These are phyloP conservation scores for Curvularia sp. DNA, from an alignment of 2,329 filamentous ascomycete species.

Conservation along the genomic window DNA sequence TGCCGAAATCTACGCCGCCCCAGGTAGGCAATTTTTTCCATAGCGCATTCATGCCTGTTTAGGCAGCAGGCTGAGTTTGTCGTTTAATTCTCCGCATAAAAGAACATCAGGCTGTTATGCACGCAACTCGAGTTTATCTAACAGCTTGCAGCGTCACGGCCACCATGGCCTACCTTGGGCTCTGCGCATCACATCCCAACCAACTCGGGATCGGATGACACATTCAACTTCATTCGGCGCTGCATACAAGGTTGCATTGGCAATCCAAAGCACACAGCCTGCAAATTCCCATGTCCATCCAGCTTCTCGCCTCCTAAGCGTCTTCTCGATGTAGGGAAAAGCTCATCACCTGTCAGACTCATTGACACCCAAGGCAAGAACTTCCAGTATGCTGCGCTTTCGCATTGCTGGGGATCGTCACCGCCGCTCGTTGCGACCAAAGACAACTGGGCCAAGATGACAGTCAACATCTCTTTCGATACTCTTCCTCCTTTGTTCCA, in stretches of 20 bases:
- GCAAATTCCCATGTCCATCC: conserved; percentile 28
- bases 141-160: conserved; percentile 31
- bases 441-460: conserved; percentile 36
- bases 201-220: conserved; percentile 44
- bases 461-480: conserved; percentile 37
- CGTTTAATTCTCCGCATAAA: neutral
- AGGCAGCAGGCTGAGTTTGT: neutral
- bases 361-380: conserved; percentile 41
- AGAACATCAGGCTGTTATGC: neutral
- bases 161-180: conserved; percentile 43
- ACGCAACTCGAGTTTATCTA: conserved; percentile 8
- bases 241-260: conserved; percentile 44
- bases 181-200: conserved; percentile 37
- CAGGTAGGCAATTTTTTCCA: conserved; percentile 29
- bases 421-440: conserved; percentile 38
- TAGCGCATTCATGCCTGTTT: neutral
- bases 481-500: conserved; percentile 31
- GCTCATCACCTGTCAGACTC: conserved; percentile 38
- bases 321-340: conserved; percentile 42
- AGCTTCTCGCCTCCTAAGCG: conserved; percentile 35
- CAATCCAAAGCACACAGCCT: conserved; percentile 40
- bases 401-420: conserved; percentile 43
- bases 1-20: conserved; percentile 40
- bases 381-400: conserved; percentile 41
- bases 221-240: conserved; percentile 42